Evolutionary conservation across 305 asterid species (phyloP).

Genomic region (Nicotiana rustica): DNA sequence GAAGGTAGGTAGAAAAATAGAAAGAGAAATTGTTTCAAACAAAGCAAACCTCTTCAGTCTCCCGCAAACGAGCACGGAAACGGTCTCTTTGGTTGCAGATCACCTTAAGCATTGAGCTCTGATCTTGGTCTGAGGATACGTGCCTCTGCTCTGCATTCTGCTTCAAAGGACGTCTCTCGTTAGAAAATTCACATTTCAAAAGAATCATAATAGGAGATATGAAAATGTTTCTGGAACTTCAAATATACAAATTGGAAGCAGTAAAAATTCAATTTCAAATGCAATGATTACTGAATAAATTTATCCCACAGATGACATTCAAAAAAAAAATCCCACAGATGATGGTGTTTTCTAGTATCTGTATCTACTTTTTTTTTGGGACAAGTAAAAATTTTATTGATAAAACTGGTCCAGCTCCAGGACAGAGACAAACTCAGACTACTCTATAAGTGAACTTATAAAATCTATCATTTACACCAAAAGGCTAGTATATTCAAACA

Average conservation of each 20-base stretch:
- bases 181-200: conserved; percentile 11
- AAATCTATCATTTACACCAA: conserved; percentile 9
- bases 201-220: conserved; percentile 10
- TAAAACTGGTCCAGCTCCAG: neutral
- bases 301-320: conserved; percentile 20
- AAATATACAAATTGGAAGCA: conserved; percentile 11
- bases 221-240: conserved; percentile 7
- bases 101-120: conserved; percentile 98
- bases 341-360: neutral
- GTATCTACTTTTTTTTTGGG: neutral
- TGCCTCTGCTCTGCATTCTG: conserved; percentile 88
- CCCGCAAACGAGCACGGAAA: conserved; percentile 90
- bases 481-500: conserved; percentile 20
- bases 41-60: conserved; percentile 89
- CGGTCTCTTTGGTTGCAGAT: conserved; percentile 99
- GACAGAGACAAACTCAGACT: neutral
- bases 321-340: no score
- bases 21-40: conserved; percentile 23
- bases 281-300: neutral
- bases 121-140: conserved; percentile 82
- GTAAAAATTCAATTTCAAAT: conserved; percentile 2
- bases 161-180: conserved; percentile 34
- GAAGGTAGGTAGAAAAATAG: conserved; percentile 33
- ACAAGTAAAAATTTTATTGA: no score
- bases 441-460: neutral